Percentiles rank a stretch among this genome's conserved stretches.
phyloP scores from a whole-genome alignment of 306 rosid genomes.

The Ormosia emarginata region DNA sequence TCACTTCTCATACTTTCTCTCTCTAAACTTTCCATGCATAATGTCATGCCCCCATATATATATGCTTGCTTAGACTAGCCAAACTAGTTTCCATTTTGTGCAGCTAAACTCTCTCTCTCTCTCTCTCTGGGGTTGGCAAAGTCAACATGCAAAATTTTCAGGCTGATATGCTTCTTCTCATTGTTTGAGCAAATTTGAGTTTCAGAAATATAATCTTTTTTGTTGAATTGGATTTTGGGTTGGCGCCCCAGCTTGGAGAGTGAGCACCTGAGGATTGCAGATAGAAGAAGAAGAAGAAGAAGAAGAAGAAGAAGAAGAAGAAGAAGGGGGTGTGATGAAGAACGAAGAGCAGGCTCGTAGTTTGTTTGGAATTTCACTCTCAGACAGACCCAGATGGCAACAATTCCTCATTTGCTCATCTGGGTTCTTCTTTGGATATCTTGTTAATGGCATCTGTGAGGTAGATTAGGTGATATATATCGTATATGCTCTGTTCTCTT shows the following conservation, averaged over 20 bases:
- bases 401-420: conserved; percentile 91
- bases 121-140: background rate
- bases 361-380: conserved; percentile 89
- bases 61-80: conserved; percentile 5
- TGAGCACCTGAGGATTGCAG: background rate
- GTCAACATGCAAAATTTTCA: conserved; percentile 54
- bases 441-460: conserved; percentile 94
- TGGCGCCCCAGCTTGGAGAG: background rate
- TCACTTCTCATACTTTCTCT: conserved; percentile 17
- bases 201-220: background rate
- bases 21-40: conserved; percentile 21
- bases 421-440: conserved; percentile 96
- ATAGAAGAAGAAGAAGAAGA: background rate
- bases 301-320: background rate
- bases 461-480: conserved; percentile 21
- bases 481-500: background rate
- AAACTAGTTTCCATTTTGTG: conserved; percentile 20
- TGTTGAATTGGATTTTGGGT: conserved; percentile 24
- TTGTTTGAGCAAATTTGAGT: background rate
- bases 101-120: background rate
- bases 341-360: conserved; percentile 70
- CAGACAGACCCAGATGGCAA: conserved; percentile 80
- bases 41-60: background rate
- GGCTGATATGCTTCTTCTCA: background rate
- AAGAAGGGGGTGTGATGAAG: conserved; percentile 49